Evolutionary conservation across 2,329 filamentous ascomycete species (phyloP), one percentile per base, ranked within the genome.

Genomic region (Dactylella cylindrospora): DNA sequence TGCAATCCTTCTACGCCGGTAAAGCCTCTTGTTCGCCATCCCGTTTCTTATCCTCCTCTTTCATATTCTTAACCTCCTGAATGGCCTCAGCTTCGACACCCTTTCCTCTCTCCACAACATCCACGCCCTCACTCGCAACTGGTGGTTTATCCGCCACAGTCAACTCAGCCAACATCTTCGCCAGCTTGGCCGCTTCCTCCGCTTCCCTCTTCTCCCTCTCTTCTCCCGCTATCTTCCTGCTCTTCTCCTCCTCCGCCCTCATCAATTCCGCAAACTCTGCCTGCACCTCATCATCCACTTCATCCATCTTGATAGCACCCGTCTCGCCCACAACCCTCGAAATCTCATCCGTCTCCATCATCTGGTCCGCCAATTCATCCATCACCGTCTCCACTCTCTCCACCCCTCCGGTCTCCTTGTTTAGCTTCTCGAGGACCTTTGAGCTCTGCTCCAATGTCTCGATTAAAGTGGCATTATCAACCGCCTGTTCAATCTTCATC

Each of bases 231-330:
- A 44, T 22, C 69, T 73, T 68, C 67, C 65, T 35, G 54, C 81
- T 78, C 70, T 80, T 79, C 69, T 76, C 76, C 66, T 70, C 73
- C 67, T 82, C 80, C 66, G 81, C 77, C 26, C 71, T 76, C 73
- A 90, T 84, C 75, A 98, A 76, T 2, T 79, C 84, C 67, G 86
- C 85, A 39, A 97, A 78, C 75, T 96, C 91, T 61, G 91, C 86
- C 67, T 96, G 90, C 51, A 97, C 82, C 71, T 94, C 90, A 70
- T 95, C 90, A 71, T 95, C 88, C 25, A 95, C 77, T 65, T 70
- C 73, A 49, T 67, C 72, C 32, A 55, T 19, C 26, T 53, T 51
- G n/a, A 44, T 33, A 10, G 68, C 70, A 9, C 75, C 77, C 5
- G 74, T 73, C 67, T 93, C 88, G 46, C 84, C 83, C 65, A 97